Evolutionary conservation across 768 basidiomycete genomes (phyloP).

Genomic region (Phanerochaete carnosa): DNA sequence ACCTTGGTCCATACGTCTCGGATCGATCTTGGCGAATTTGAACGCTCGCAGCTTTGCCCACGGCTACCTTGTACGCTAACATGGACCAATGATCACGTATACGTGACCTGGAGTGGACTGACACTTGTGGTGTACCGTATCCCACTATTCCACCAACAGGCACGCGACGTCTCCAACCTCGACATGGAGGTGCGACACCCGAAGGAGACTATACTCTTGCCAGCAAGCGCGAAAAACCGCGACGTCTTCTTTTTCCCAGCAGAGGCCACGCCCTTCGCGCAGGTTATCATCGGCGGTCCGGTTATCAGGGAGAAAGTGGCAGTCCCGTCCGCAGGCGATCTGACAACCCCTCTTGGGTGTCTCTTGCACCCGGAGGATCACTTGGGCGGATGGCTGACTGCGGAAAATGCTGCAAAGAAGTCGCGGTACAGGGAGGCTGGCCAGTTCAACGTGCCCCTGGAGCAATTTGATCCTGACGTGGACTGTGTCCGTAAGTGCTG

Average conservation of each 20-base stretch:
- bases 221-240: neutral
- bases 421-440: neutral
- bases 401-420: neutral
- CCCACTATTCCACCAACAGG: neutral
- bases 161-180: neutral
- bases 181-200: too few species aligned
- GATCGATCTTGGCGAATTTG: neutral
- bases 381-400: neutral
- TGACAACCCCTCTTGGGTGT: neutral
- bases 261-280: neutral
- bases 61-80: neutral
- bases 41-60: neutral
- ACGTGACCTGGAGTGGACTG: neutral
- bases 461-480: neutral
- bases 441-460: neutral
- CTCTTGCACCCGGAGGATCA: neutral
- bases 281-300: neutral
- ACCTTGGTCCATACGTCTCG: neutral
- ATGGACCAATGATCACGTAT: neutral
- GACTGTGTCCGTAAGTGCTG: neutral
- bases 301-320: neutral
- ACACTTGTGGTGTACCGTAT: neutral
- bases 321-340: neutral
- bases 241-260: constrained; percentile 1
- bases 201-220: neutral